Percentiles rank a stretch among this genome's conserved stretches.
Evolutionary conservation across 2,329 filamentous ascomycete genomes (phyloP).

Genomic region (Graphium sp.): DNA sequence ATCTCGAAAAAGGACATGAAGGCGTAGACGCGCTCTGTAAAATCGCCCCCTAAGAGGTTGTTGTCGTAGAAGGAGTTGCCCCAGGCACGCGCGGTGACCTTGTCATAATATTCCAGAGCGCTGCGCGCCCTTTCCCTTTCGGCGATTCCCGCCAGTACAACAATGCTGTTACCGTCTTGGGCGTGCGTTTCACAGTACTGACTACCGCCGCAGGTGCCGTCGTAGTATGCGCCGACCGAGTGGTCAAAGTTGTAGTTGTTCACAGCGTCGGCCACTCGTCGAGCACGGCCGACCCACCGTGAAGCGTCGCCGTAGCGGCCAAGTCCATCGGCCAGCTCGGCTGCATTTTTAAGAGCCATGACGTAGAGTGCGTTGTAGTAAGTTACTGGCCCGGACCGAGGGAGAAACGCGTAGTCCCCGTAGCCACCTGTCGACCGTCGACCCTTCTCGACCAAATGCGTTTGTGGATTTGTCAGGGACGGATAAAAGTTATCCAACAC

Average conservation of each 20-base stretch:
- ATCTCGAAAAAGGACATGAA: slow-evolving; percentile 36
- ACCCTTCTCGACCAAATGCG: slow-evolving; percentile 22
- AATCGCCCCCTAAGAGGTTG: slow-evolving; percentile 17
- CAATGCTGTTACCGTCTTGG: slow-evolving; percentile 32
- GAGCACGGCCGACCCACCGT: slow-evolving; percentile 21
- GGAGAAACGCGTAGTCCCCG: slow-evolving; percentile 34
- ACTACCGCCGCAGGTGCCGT: slow-evolving; percentile 15
- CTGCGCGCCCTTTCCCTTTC: slow-evolving; percentile 2
- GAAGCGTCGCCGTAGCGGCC: slow-evolving; percentile 14
- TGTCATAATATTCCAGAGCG: slow-evolving; percentile 21
- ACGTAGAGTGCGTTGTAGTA: slow-evolving; percentile 36
- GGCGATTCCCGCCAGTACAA: slow-evolving; percentile 19
- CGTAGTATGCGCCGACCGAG: slow-evolving; percentile 23
- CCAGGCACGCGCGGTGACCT: slow-evolving; percentile 18
- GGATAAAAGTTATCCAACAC: slow-evolving; percentile 28
- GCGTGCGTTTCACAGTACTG: slow-evolving; percentile 19
- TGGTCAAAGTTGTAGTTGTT: slow-evolving; percentile 22
- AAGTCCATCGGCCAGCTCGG: slow-evolving; percentile 19
- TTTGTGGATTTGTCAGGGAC: slow-evolving; percentile 18
- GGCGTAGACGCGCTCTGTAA: slow-evolving; percentile 27
- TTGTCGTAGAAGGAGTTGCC: slow-evolving; percentile 36
- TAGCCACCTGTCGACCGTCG: slow-evolving; percentile 15
- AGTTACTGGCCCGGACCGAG: slow-evolving; percentile 25
- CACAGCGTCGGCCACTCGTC: slow-evolving; percentile 16
- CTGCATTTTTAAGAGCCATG: slow-evolving; percentile 23